Conservation (phyloP, 371 early-diverging fungal genomes). For the Mortierella sp. region DNA sequence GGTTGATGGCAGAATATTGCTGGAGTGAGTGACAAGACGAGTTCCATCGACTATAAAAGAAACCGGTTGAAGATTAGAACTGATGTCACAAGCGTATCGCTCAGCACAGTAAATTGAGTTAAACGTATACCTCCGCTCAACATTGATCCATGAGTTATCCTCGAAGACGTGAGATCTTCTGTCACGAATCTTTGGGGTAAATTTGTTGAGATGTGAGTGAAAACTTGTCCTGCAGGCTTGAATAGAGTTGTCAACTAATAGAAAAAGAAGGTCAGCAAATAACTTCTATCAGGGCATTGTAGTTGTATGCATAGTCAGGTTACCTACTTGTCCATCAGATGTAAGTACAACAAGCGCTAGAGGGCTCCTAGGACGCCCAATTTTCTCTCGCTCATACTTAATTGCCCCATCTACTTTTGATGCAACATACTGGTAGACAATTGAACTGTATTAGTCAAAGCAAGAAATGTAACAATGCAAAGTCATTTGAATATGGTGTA, state of each 20-base stretch:
- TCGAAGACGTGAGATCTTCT: conserved; percentile 33
- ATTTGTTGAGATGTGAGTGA: conserved; percentile 39
- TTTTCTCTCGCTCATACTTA: conserved; percentile 44
- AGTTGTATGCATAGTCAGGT: neutral
- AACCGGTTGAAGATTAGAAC: neutral
- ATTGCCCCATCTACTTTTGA: conserved; percentile 34
- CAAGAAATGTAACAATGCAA: neutral
- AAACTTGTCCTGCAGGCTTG: conserved; percentile 40
- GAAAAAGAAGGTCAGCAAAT: neutral
- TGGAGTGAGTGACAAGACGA: conserved; percentile 35
- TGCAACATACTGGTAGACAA: conserved; percentile 34
- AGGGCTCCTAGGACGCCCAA: conserved; percentile 35
- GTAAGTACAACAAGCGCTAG: conserved; percentile 35
- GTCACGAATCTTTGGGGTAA: conserved; percentile 27
- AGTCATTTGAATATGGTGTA: neutral
- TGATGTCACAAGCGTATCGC: neutral
- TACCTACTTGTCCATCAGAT: conserved; percentile 43
- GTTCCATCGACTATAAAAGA: conserved; percentile 34
- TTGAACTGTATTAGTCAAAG: neutral
- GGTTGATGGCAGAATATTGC: conserved; percentile 30
- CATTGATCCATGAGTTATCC: conserved; percentile 57
- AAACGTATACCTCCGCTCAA: conserved; percentile 34
- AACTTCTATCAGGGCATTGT: neutral
- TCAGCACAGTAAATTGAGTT: neutral
- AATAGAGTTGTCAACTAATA: conserved; percentile 33